Percentiles rank a stretch among this genome's conserved stretches.
These are phyloP conservation scores for Nemania diffusa DNA, from an alignment of 2,329 filamentous ascomycete genomes.

Conservation along the genomic window DNA sequence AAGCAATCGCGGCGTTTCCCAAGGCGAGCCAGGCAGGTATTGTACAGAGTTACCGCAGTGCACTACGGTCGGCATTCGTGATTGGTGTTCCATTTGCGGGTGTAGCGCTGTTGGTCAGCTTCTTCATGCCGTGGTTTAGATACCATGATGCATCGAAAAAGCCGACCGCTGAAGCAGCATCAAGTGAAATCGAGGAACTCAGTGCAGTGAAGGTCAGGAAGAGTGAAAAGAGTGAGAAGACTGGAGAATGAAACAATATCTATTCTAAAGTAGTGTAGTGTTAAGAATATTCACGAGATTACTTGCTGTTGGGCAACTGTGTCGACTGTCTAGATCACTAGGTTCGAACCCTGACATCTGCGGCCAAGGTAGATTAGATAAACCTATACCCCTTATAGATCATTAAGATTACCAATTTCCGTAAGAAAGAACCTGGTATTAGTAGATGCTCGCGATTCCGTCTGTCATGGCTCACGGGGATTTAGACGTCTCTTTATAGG, in stretches of 20 bases:
- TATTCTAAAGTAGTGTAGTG: conserved; percentile 13
- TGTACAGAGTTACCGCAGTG: conserved; percentile 23
- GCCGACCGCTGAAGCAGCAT: conserved; percentile 14
- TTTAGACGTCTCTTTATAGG: conserved; percentile 19
- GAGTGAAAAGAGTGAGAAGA: conserved; percentile 7
- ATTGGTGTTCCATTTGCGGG: conserved; percentile 34
- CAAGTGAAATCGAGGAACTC: conserved; percentile 1
- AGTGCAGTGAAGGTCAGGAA: conserved; percentile 7
- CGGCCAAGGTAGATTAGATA: not conserved
- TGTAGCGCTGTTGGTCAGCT: conserved; percentile 28
- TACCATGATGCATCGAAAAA: conserved; percentile 19
- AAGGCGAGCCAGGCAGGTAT: conserved; percentile 12
- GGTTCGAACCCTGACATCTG: not conserved
- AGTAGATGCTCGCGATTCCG: too few relatives aligned
- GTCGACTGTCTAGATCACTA: not conserved
- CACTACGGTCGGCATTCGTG: conserved; percentile 24
- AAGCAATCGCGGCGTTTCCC: conserved; percentile 27
- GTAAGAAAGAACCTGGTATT: not conserved
- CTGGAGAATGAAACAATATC: conserved; percentile 5
- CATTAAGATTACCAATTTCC: not conserved
- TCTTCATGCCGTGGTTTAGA: conserved; percentile 32
- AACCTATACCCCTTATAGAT: not conserved
- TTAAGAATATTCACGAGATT: conserved; percentile 26
- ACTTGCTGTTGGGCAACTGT: not conserved
- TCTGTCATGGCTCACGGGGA: too few relatives aligned